Conservation (phyloP, 139 green algal species). For the Nannochloris sp. region DNA sequence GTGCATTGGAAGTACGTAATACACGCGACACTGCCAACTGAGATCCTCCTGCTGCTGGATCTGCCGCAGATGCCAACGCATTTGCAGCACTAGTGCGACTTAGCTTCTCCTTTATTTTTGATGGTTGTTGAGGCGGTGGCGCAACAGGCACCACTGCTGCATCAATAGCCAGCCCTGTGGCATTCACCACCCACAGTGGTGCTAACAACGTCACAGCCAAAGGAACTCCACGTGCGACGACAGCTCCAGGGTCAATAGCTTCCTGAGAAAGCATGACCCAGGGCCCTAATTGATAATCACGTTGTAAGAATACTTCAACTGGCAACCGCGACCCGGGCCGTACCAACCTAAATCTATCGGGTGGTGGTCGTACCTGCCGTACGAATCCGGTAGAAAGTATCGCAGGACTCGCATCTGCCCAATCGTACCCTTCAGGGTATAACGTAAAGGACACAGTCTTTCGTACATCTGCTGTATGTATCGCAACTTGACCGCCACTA, state of each 20-base stretch:
- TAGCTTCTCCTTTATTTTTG: background rate
- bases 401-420: constrained; percentile 47
- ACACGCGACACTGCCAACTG: background rate
- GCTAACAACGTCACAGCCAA: constrained; percentile 51
- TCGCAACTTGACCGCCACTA: constrained; percentile 19
- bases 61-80: background rate
- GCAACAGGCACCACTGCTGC: constrained; percentile 36
- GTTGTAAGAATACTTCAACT: constrained; percentile 45
- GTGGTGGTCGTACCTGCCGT: constrained; percentile 18
- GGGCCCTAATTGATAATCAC: constrained; percentile 40
- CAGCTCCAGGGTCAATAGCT: constrained; percentile 37
- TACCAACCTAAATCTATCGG: constrained; percentile 51
- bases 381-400: constrained; percentile 39
- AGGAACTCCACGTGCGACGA: constrained; percentile 45
- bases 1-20: background rate
- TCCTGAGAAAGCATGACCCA: constrained; percentile 26
- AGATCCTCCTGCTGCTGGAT: background rate
- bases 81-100: background rate
- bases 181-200: constrained; percentile 70
- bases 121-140: background rate
- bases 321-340: constrained; percentile 6
- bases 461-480: constrained; percentile 58
- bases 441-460: constrained; percentile 46
- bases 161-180: constrained; percentile 51
- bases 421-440: constrained; percentile 68